These are phyloP conservation scores for Nicotiana paniculata DNA, from an alignment of 257 asterid genomes.

Conservation along the genomic window DNA sequence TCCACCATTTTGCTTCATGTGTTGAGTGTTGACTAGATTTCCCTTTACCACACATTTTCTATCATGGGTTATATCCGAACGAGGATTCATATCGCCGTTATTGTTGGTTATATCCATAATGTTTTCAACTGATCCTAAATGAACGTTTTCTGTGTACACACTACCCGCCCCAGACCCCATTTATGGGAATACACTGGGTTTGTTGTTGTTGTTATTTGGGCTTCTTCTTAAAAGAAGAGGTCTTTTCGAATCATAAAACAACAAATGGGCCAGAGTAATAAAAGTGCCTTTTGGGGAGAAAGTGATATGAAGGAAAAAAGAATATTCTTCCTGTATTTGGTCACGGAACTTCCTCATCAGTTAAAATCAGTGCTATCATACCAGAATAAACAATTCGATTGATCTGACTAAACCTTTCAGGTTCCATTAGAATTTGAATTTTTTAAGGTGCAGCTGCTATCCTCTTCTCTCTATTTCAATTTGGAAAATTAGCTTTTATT, in stretches of 20 bases:
- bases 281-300: neutral
- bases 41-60: neutral
- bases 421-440: neutral
- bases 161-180: too few relatives aligned
- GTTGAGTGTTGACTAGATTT: neutral
- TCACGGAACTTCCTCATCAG: neutral
- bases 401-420: neutral
- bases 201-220: neutral
- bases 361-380: neutral
- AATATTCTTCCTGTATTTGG: neutral
- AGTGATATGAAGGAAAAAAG: neutral
- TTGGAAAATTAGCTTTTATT: neutral
- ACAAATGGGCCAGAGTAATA: neutral
- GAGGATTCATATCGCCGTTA: too few relatives aligned
- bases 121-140: neutral
- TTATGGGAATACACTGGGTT: too few relatives aligned
- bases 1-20: neutral
- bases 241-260: neutral
- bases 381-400: neutral
- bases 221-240: neutral
- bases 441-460: neutral
- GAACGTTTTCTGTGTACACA: neutral
- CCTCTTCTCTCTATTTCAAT: neutral
- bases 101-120: neutral
- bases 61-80: neutral